phyloP scores from a whole-genome alignment of 1,284 basidiomycete genomes.

The Cryptococcus depauperatus region DNA sequence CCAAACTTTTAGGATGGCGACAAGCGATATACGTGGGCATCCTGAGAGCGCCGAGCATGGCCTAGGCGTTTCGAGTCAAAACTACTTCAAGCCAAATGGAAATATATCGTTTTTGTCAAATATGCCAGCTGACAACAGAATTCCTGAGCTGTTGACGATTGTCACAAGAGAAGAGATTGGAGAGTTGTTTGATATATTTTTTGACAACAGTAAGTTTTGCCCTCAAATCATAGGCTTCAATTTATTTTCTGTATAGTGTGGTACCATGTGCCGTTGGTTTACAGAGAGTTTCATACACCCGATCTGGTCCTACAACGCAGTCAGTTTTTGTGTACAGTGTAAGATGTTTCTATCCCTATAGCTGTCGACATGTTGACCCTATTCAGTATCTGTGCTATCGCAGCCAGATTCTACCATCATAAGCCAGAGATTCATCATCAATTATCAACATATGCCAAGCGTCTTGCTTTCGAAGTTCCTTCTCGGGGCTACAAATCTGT shows the following conservation, averaged over 20 bases:
- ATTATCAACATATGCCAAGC: slow-evolving; percentile 74
- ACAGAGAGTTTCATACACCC: slow-evolving; percentile 81
- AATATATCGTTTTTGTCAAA: slow-evolving; percentile 31
- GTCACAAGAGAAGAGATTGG: slow-evolving; percentile 74
- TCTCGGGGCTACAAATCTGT: slow-evolving; percentile 82
- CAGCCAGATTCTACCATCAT: slow-evolving; percentile 77
- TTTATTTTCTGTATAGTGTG: slow-evolving; percentile 23
- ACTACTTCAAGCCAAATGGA: slow-evolving; percentile 88
- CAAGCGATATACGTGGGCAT: slow-evolving; percentile 30
- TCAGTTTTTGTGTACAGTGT: slow-evolving; percentile 89
- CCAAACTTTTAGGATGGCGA: slow-evolving; percentile 22
- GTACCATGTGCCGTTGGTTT: slow-evolving; percentile 52
- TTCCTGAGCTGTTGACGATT: slow-evolving; percentile 79
- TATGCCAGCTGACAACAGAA: slow-evolving; percentile 13
- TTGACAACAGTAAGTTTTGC: slow-evolving; percentile 35
- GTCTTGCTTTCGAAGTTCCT: slow-evolving; percentile 78
- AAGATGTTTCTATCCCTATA: slow-evolving; percentile 39
- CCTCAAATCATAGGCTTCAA: background rate
- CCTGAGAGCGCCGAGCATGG: slow-evolving; percentile 17
- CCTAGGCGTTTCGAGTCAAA: slow-evolving; percentile 64
- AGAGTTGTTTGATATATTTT: slow-evolving; percentile 84
- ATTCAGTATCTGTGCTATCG: slow-evolving; percentile 68
- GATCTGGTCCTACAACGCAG: slow-evolving; percentile 83
- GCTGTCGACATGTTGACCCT: background rate
- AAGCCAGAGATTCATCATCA: slow-evolving; percentile 75